phyloP scores from a whole-genome alignment of 306 rosid species.

The Hippophae gyantsensis region DNA sequence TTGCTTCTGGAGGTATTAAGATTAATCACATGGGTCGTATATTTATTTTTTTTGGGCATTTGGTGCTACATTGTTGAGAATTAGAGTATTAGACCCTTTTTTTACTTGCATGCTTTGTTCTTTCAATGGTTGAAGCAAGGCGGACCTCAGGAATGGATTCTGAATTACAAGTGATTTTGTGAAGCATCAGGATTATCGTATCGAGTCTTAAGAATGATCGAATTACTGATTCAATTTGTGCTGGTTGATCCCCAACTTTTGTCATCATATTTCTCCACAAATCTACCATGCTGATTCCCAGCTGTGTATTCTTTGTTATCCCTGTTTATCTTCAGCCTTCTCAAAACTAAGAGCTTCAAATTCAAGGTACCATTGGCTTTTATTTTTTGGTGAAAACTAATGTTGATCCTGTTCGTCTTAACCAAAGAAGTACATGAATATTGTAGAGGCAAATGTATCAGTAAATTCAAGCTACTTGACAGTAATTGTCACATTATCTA shows the following conservation, averaged over 20 bases:
- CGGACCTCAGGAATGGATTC: slow-evolving; percentile 3
- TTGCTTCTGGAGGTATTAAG: slow-evolving; percentile 8
- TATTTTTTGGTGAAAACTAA: slow-evolving; percentile 6
- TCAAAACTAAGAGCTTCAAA: slow-evolving; percentile 21
- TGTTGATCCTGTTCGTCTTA: neutral
- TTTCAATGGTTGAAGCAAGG: slow-evolving; percentile 26
- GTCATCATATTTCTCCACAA: slow-evolving; percentile 18
- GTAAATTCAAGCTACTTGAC: too few relatives aligned
- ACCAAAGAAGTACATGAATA: too few relatives aligned
- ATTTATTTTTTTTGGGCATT: slow-evolving; percentile 6
- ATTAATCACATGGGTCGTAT: slow-evolving; percentile 8
- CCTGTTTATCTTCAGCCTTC: slow-evolving; percentile 15
- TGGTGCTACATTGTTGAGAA: slow-evolving; percentile 18
- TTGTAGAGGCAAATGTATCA: too few relatives aligned
- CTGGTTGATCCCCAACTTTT: slow-evolving; percentile 15
- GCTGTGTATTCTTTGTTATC: slow-evolving; percentile 26
- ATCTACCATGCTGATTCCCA: neutral
- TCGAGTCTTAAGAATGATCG: slow-evolving; percentile 22
- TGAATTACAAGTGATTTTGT: slow-evolving; percentile 16
- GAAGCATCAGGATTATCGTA: slow-evolving; percentile 18
- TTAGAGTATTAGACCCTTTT: slow-evolving; percentile 15
- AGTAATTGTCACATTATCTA: too few relatives aligned
- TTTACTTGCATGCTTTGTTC: slow-evolving; percentile 16
- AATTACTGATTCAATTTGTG: slow-evolving; percentile 25
- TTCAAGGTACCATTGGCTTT: slow-evolving; percentile 25